These are phyloP conservation scores for Pythium sukuiense DNA, from an alignment of 352 stramenopile species.

Conservation along the genomic window DNA sequence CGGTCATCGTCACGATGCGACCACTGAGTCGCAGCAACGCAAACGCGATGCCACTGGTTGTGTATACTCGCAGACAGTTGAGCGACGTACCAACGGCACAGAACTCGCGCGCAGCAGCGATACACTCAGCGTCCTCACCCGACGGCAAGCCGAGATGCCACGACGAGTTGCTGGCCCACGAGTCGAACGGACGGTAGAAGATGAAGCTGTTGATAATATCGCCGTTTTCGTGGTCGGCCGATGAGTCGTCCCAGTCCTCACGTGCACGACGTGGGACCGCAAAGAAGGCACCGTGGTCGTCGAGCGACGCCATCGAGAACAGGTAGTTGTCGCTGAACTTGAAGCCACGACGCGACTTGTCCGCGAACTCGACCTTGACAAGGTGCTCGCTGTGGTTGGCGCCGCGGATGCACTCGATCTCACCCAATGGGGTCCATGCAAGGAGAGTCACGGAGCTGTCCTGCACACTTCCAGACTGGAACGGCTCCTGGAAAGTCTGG, in stretches of 20 bases:
- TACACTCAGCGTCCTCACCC: slow-evolving; percentile 72
- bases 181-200: slow-evolving; percentile 85
- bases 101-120: slow-evolving; percentile 61
- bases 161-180: slow-evolving; percentile 77
- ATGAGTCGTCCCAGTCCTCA: slow-evolving; percentile 60
- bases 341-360: slow-evolving; percentile 81
- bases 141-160: slow-evolving; percentile 73
- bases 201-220: slow-evolving; percentile 71
- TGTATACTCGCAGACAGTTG: slow-evolving; percentile 74
- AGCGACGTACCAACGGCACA: slow-evolving; percentile 76
- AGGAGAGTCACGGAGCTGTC: slow-evolving; percentile 54
- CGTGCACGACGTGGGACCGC: slow-evolving; percentile 55
- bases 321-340: slow-evolving; percentile 87
- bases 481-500: slow-evolving; percentile 53
- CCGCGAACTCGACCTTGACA: slow-evolving; percentile 77
- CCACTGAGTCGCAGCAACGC: slow-evolving; percentile 58
- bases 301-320: slow-evolving; percentile 75
- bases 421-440: slow-evolving; percentile 70
- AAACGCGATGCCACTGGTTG: slow-evolving; percentile 62
- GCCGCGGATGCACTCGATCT: slow-evolving; percentile 81
- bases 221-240: slow-evolving; percentile 31
- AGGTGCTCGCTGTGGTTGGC: slow-evolving; percentile 68
- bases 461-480: slow-evolving; percentile 59
- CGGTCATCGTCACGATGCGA: slow-evolving; percentile 74
- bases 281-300: slow-evolving; percentile 76